These are phyloP conservation scores for Cenchrus americanus DNA, from an alignment of 176 grass and related monocot species.

Conservation along the genomic window DNA sequence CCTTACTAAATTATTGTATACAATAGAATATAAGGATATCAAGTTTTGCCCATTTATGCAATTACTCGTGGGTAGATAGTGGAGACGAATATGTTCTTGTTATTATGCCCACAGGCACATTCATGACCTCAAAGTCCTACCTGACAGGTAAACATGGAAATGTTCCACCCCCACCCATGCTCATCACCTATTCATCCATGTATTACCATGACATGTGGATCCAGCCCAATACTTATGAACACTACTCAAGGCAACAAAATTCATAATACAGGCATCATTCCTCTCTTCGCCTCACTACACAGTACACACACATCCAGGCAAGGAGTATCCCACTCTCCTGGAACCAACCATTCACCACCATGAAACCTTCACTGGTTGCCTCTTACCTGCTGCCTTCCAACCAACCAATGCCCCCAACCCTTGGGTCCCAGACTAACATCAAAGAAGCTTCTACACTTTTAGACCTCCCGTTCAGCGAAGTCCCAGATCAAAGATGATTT, in stretches of 20 bases:
- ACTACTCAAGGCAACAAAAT: neutral
- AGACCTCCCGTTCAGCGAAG: neutral
- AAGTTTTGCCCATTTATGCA: neutral
- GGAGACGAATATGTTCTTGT: neutral
- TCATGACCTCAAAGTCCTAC: neutral
- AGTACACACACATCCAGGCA: slow-evolving; percentile 4
- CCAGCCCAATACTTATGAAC: neutral
- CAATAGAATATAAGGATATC: neutral
- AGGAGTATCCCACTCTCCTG: neutral
- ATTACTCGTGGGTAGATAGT: neutral
- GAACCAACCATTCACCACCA: neutral
- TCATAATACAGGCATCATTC: neutral
- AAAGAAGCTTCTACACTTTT: neutral
- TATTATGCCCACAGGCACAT: neutral
- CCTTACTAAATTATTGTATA: neutral
- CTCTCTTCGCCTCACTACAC: neutral
- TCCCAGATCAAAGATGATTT: neutral
- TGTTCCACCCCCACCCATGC: too few species aligned
- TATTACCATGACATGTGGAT: neutral
- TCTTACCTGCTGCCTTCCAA: slow-evolving; percentile 5
- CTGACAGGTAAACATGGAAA: neutral
- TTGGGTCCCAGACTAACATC: neutral
- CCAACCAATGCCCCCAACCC: neutral
- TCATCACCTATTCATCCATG: neutral
- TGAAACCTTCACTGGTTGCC: neutral